A percentile compares a stretch with the other conserved stretches of the same genome.
phyloP scores from a whole-genome alignment of 768 basidiomycete species.

The Rubroboletus pulcherrimus region DNA sequence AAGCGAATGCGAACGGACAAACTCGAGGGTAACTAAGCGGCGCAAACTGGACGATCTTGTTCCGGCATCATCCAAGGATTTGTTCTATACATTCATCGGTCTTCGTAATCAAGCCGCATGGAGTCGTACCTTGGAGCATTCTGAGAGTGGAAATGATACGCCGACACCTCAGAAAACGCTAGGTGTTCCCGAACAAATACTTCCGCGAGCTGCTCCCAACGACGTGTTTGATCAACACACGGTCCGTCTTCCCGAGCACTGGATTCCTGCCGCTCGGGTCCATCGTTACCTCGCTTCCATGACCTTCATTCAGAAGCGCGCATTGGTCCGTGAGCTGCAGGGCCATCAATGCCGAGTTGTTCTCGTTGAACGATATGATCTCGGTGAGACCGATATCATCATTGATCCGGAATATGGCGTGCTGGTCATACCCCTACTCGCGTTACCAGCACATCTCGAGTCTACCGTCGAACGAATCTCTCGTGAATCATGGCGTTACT shows the following conservation, averaged over 20 bases:
- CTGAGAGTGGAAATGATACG: slow-evolving; percentile 13
- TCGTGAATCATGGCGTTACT: slow-evolving; percentile 61
- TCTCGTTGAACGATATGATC: slow-evolving; percentile 60
- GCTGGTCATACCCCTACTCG: slow-evolving; percentile 43
- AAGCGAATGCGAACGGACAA: background rate
- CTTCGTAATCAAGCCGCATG: slow-evolving; percentile 21
- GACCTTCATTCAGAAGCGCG: slow-evolving; percentile 63
- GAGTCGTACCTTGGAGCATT: slow-evolving; percentile 2
- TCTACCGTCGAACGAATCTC: slow-evolving; percentile 43
- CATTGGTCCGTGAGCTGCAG: slow-evolving; percentile 50
- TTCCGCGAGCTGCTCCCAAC: slow-evolving; percentile 32
- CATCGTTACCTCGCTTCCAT: slow-evolving; percentile 73
- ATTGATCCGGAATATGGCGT: slow-evolving; percentile 60
- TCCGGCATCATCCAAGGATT: slow-evolving; percentile 23
- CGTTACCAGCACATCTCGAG: slow-evolving; percentile 49
- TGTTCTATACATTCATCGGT: slow-evolving; percentile 25
- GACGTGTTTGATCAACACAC: slow-evolving; percentile 45
- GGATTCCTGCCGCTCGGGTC: slow-evolving; percentile 28
- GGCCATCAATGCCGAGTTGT: slow-evolving; percentile 44
- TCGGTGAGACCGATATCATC: slow-evolving; percentile 63
- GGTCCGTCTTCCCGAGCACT: slow-evolving; percentile 36
- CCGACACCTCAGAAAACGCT: slow-evolving; percentile 2
- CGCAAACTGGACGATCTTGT: slow-evolving; percentile 24
- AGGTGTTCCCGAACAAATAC: slow-evolving; percentile 12
- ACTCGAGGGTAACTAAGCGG: slow-evolving; percentile 16